Evolutionary conservation across 2,329 filamentous ascomycete genomes (phyloP).

Genomic region (Tolypocladium endophyticum): DNA sequence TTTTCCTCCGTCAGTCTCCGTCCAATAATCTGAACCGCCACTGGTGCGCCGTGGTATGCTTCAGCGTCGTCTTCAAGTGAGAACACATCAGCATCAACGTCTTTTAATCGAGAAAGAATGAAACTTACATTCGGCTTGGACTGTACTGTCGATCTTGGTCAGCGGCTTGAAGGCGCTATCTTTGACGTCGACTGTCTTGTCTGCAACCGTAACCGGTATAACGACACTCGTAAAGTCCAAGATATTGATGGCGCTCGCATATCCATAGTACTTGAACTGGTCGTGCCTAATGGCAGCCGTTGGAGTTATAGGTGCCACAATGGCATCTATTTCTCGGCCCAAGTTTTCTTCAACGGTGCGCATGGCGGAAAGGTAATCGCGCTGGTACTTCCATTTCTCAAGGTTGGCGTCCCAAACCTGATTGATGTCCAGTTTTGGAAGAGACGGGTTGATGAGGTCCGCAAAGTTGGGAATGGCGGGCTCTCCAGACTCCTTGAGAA

Average conservation of each 20-base stretch:
- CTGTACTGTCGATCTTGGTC: constrained; percentile 9
- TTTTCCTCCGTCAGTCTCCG: constrained; percentile 13
- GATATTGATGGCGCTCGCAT: constrained; percentile 23
- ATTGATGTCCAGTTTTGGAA: constrained; percentile 15
- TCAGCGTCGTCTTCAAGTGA: constrained; percentile 7
- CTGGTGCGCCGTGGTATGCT: constrained; percentile 14
- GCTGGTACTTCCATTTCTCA: constrained; percentile 21
- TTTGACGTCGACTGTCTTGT: constrained; percentile 23
- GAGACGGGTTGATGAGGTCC: constrained; percentile 6
- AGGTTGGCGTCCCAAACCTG: constrained; percentile 14
- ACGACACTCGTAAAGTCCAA: constrained; percentile 30
- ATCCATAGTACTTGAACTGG: constrained; percentile 26
- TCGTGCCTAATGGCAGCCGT: constrained; percentile 27
- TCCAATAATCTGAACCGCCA: constrained; percentile 15
- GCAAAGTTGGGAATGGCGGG: constrained; percentile 23
- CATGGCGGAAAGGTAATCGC: constrained; percentile 18
- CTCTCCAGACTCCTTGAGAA: constrained; percentile 21
- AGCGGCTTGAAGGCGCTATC: constrained; percentile 8
- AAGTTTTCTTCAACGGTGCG: constrained; percentile 7
- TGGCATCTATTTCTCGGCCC: constrained; percentile 18
- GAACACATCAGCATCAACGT: neutral
- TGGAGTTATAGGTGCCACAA: constrained; percentile 30
- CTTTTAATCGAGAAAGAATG: neutral
- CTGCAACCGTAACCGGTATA: constrained; percentile 31
- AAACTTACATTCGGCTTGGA: constrained; percentile 14